Evolutionary conservation across 83 land plant genomes (phyloP).

Genomic region (Picea engelmannii): DNA sequence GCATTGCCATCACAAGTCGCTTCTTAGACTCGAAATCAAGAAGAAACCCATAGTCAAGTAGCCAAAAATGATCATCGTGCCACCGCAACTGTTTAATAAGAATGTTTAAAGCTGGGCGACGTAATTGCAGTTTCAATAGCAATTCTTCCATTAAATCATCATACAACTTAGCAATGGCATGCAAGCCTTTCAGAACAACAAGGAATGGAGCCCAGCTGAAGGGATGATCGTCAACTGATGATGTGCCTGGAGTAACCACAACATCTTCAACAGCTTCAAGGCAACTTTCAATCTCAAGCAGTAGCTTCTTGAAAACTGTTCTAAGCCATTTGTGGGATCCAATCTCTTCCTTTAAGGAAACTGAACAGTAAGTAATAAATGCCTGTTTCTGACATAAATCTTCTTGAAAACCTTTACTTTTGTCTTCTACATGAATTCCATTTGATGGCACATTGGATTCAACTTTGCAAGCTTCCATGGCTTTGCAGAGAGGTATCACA

Average conservation of each 20-base stretch:
- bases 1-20: constrained; percentile 80
- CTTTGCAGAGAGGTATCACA: constrained; percentile 16
- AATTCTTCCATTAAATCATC: constrained; percentile 50
- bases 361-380: not conserved
- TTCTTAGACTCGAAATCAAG: constrained; percentile 75
- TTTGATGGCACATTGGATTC: not conserved
- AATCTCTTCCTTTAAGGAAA: constrained; percentile 13
- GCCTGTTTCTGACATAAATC: not conserved
- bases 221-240: constrained; percentile 9
- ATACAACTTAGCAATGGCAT: constrained; percentile 63
- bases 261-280: constrained; percentile 13
- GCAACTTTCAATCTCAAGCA: constrained; percentile 8
- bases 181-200: constrained; percentile 69
- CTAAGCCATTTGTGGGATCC: constrained; percentile 15
- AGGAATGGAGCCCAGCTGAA: constrained; percentile 36
- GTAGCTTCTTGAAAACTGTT: constrained; percentile 10
- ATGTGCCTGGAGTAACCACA: constrained; percentile 6
- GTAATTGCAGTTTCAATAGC: constrained; percentile 36
- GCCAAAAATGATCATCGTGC: constrained; percentile 74
- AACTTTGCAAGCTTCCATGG: constrained; percentile 15
- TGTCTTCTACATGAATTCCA: constrained; percentile 3
- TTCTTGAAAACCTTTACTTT: constrained; percentile 14
- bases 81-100: constrained; percentile 61
- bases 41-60: constrained; percentile 67
- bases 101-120: constrained; percentile 40